Percentiles rank a stretch among this genome's conserved stretches.
phyloP scores from a whole-genome alignment of 768 basidiomycete species.

The Kwoniella heveanensis region DNA sequence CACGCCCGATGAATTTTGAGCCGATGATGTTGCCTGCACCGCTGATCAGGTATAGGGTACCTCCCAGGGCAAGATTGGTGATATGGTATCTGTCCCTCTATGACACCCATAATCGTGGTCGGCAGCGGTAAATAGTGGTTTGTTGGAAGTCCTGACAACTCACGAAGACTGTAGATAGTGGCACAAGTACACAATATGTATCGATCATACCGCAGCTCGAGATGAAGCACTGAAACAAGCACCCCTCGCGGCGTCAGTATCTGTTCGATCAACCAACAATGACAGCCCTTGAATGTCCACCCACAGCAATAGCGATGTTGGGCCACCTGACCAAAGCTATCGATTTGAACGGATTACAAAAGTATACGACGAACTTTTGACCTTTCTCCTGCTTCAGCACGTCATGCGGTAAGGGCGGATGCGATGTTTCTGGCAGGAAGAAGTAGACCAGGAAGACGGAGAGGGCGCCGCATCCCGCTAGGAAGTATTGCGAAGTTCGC shows the following conservation, averaged over 20 bases:
- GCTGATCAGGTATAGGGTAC: slow-evolving; percentile 53
- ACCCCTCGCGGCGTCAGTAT: no score
- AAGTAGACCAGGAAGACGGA: slow-evolving; percentile 40
- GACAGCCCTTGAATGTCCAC: slow-evolving; percentile 16
- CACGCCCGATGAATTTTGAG: slow-evolving; percentile 51
- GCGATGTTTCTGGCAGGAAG: slow-evolving; percentile 53
- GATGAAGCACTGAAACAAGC: slow-evolving; percentile 25
- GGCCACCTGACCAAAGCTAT: slow-evolving; percentile 47
- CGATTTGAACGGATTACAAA: slow-evolving; percentile 51
- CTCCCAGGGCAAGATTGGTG: slow-evolving; percentile 54
- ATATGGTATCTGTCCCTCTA: slow-evolving; percentile 54
- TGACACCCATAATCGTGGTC: no score
- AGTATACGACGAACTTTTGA: slow-evolving; percentile 51
- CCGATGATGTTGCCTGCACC: slow-evolving; percentile 56
- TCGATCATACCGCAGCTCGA: slow-evolving; percentile 44
- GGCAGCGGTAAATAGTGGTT: no score
- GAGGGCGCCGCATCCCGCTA: slow-evolving; percentile 39
- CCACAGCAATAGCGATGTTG: slow-evolving; percentile 49
- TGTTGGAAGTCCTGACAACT: no score
- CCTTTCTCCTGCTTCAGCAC: slow-evolving; percentile 29
- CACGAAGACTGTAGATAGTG: slow-evolving; percentile 46
- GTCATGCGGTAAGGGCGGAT: slow-evolving; percentile 51
- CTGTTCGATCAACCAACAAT: no score
- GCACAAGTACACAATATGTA: slow-evolving; percentile 48
- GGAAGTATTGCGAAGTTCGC: slow-evolving; percentile 42